Evolutionary conservation across 768 basidiomycete genomes (phyloP).

Genomic region (Boletus eberwhitei): DNA sequence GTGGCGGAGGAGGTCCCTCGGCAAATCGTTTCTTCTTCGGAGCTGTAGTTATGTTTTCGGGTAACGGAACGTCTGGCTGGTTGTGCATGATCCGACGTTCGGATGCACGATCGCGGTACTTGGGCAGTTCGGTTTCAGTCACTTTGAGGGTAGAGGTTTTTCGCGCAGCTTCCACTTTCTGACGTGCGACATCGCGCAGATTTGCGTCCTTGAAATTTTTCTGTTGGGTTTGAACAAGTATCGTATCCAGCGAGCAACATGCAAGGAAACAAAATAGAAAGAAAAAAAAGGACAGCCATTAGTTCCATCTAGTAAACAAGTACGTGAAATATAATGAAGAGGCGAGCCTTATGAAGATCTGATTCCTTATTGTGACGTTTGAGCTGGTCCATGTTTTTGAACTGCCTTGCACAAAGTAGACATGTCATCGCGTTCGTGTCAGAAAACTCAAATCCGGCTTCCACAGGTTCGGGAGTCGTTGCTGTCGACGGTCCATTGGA

Average conservation of each 20-base stretch:
- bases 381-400: slow-evolving; percentile 84
- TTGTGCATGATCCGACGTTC: slow-evolving; percentile 90
- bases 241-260: not conserved
- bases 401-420: slow-evolving; percentile 87
- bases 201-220: slow-evolving; percentile 78
- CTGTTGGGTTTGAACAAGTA: slow-evolving; percentile 41
- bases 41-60: slow-evolving; percentile 40
- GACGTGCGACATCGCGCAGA: slow-evolving; percentile 69
- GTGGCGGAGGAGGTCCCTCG: slow-evolving; percentile 60
- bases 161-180: slow-evolving; percentile 53
- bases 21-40: slow-evolving; percentile 40
- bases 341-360: slow-evolving; percentile 86
- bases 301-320: slow-evolving; percentile 28
- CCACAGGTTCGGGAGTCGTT: slow-evolving; percentile 40
- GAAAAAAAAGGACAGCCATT: slow-evolving; percentile 26
- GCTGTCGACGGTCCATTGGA: slow-evolving; percentile 26
- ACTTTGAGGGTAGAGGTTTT: slow-evolving; percentile 30
- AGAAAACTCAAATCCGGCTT: slow-evolving; percentile 78
- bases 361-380: slow-evolving; percentile 92
- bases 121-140: slow-evolving; percentile 52
- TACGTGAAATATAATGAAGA: slow-evolving; percentile 34
- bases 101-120: slow-evolving; percentile 93
- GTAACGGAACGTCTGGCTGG: slow-evolving; percentile 81
- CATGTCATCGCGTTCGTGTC: slow-evolving; percentile 76
- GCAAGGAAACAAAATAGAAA: not conserved